Evolutionary conservation across 768 basidiomycete genomes (phyloP).

Genomic region (Tulasnella sp.): DNA sequence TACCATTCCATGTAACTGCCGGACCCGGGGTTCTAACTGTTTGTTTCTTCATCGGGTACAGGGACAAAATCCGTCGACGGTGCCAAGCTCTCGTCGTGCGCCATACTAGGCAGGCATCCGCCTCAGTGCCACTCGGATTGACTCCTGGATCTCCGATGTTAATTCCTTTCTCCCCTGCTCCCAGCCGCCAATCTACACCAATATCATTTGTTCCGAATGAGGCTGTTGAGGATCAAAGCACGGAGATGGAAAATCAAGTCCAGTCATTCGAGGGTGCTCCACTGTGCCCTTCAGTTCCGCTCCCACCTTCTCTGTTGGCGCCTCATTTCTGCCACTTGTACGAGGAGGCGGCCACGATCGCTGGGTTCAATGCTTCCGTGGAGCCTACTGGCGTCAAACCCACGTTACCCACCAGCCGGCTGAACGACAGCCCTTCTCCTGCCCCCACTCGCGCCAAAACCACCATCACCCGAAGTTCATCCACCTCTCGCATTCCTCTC

Average conservation of each 20-base stretch:
- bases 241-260: too few relatives aligned
- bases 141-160: conserved; percentile 6
- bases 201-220: not conserved
- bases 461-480: not conserved
- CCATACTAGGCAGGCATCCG: conserved; percentile 5
- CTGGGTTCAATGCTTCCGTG: not conserved
- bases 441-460: not conserved
- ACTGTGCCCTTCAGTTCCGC: not conserved
- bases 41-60: not conserved
- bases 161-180: conserved; percentile 5
- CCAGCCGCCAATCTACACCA: conserved; percentile 6
- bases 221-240: not conserved
- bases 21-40: not conserved
- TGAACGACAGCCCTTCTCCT: not conserved
- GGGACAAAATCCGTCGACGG: conserved; percentile 11
- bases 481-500: conserved; percentile 2
- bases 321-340: conserved; percentile 5
- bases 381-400: not conserved
- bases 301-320: conserved; percentile 1
- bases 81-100: conserved; percentile 11
- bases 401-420: not conserved
- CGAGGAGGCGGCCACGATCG: conserved; percentile 7
- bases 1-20: not conserved
- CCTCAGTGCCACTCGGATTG: not conserved
- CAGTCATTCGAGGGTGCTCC: not conserved